These are phyloP conservation scores for Nemania serpens DNA, from an alignment of 2,329 filamentous ascomycete genomes.

Conservation along the genomic window DNA sequence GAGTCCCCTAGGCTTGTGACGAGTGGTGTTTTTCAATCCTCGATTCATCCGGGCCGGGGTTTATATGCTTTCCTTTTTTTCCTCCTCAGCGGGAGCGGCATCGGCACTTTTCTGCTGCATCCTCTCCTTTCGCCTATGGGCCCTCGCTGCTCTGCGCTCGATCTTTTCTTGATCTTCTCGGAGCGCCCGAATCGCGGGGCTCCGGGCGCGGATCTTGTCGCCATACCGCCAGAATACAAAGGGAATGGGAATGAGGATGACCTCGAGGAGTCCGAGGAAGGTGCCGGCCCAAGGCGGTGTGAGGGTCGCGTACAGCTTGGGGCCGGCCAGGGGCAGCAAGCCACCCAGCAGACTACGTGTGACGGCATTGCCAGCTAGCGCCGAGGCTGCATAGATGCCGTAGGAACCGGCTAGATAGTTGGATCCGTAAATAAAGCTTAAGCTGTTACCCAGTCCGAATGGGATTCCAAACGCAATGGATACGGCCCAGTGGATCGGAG, in stretches of 20 bases:
- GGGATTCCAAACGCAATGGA: constrained; percentile 79
- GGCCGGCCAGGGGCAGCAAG: constrained; percentile 75
- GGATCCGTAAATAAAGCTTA: constrained; percentile 79
- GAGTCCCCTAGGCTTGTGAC: too few species aligned
- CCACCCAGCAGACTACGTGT: constrained; percentile 75
- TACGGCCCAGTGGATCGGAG: constrained; percentile 80
- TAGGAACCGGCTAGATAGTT: constrained; percentile 83
- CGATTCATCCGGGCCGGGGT: too few species aligned
- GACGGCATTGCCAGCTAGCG: constrained; percentile 79
- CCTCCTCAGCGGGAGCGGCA: not conserved
- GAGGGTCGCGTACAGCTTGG: constrained; percentile 70
- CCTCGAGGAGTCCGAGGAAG: constrained; percentile 73
- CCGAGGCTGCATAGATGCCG: constrained; percentile 79
- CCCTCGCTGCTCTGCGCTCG: constrained; percentile 42
- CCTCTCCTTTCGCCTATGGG: constrained; percentile 34
- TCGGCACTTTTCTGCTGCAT: constrained; percentile 10
- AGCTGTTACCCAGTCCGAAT: constrained; percentile 77
- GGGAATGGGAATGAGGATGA: constrained; percentile 77
- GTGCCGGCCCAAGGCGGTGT: constrained; percentile 81
- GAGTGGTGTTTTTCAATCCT: too few species aligned
- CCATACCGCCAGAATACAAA: constrained; percentile 75
- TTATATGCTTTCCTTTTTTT: constrained; percentile 9
- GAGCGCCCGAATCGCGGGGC: constrained; percentile 52
- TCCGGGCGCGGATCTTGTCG: constrained; percentile 56
- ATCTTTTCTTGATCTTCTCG: constrained; percentile 51